Evolutionary conservation across 2,329 filamentous ascomycete genomes (phyloP), one percentile per base, ranked within the genome.

Genomic region (Cylindrodendrum hubeiense): DNA sequence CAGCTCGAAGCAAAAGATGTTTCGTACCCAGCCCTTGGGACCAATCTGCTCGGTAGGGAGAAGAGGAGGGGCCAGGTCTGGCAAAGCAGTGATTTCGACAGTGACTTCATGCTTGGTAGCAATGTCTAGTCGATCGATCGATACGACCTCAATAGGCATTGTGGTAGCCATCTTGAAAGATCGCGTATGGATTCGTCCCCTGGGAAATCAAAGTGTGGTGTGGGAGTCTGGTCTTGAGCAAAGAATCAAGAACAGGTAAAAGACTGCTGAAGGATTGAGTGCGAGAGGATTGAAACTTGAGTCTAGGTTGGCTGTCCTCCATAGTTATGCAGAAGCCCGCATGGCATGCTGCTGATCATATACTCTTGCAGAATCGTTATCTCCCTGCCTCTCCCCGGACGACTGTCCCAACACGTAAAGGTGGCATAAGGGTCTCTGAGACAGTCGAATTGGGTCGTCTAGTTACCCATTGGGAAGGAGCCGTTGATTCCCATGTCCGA

Each of bases 1-100:
- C 26, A 65, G 52, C 52, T 65, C 63, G 30, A 65, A 65, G 63
- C 57, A 61, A 47, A 56, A 65, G 39, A 65, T 62, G 52, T 65
- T 65, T 30, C 63, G 63, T 3, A 65, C 63, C 63, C 63, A 65
- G 19, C 63, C 63, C 63, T 61, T 65, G 41, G 63, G 63, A 15
- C 63, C 63, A 21, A 65, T 33, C 41, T 65, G 63, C 63, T 65
- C 63, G 2, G 63, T 65, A 15, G 63, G 63, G n/a, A 65, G 39
- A 9, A 65, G 52, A 24, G 63, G 51, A 46, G 63, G 63, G 15
- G 63, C 58, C 10, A 65, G 52, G 22, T 60, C 41, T 8, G 62
- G 57, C 3, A 56, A n/a, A 19, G 52, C 61, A 39, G 34, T 39
- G 15, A 60, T 56, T 2, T 37, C 17, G 24, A 64, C 24, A 7